Base-by-base conservation (phyloP, 495 filamentous ascomycete genomes). In the Neohortaea acidophila region DNA sequence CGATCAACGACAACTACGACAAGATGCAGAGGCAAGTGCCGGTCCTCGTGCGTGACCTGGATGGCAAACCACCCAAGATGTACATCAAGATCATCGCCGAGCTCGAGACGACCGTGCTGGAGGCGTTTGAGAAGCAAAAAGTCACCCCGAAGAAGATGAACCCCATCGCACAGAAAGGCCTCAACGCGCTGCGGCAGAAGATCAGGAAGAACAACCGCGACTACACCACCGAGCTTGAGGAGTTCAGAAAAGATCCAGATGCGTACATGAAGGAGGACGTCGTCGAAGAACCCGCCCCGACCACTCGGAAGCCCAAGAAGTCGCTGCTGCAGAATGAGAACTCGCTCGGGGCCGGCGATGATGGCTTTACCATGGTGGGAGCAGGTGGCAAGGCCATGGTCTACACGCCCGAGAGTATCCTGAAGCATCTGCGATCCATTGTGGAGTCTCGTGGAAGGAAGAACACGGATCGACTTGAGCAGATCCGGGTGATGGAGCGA, bases 181-280 rank as follows among this genome's bases (percentile, higher is more conserved):
- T 99, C 51, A 99, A 94, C 53, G 81, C 84, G 34, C 80, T 96
- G 48, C 92, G 94, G 65, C 89, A 99, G 61, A 77, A 78, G 59
- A 83, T 96, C 65, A 83, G 86, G 72, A 93, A 91, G 68, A 91
- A 86, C 66, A 96, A 93, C 72, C 86, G 92, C 64, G 85, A 92
- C 23, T 91, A 92, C 57, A 68, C 79, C 51, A 64, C 68, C 35
- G 81, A 92, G 52, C 77, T 99, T 47, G 84, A 94, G 49, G 72
- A 76, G 37, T 99, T 86, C 65, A 71, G 81, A 39, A 77, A 77
- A 31, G 71, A 86, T 57, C 81, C 81, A 58, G 81, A 84, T 38
- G 75, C 59, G 9, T 99, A 79, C 65, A 84, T 99, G 80, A 72
- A 77, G 51, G 81, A 78, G 30, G 79, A 84, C 2, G 78, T 82